These are phyloP conservation scores for Nymphaea colorata DNA, from an alignment of 164 flowering plant genomes.

Conservation along the genomic window DNA sequence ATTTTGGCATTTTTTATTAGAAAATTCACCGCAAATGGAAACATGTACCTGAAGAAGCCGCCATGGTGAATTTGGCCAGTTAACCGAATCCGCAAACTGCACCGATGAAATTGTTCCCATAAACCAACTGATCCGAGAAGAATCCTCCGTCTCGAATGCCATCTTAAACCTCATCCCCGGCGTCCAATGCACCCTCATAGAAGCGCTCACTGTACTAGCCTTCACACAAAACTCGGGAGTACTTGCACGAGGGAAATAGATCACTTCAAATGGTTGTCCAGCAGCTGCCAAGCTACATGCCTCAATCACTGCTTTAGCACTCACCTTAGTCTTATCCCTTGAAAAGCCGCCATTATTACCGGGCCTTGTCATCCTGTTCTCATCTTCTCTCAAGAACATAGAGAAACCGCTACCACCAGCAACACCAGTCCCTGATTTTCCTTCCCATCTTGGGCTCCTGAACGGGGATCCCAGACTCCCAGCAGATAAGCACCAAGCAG, in stretches of 20 bases:
- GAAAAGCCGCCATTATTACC: slow-evolving; percentile 5
- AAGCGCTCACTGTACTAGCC: slow-evolving; percentile 40
- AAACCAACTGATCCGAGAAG: slow-evolving; percentile 38
- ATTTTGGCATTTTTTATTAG: too few relatives aligned
- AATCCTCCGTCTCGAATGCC: slow-evolving; percentile 57
- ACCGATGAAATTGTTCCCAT: slow-evolving; percentile 39
- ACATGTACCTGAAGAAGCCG: slow-evolving; percentile 55
- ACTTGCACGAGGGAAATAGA: slow-evolving; percentile 46
- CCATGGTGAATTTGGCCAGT: slow-evolving; percentile 51
- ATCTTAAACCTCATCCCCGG: slow-evolving; percentile 53
- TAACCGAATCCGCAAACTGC: slow-evolving; percentile 16
- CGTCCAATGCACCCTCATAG: slow-evolving; percentile 32
- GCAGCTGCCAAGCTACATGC: slow-evolving; percentile 34
- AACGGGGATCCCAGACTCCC: neutral
- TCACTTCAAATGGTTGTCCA: slow-evolving; percentile 43
- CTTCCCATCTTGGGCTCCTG: neutral
- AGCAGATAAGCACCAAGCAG: slow-evolving; percentile 6
- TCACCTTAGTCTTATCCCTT: slow-evolving; percentile 21
- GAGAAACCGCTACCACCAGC: neutral
- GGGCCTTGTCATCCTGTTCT: neutral
- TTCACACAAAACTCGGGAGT: slow-evolving; percentile 49
- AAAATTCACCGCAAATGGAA: neutral
- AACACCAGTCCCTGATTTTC: neutral
- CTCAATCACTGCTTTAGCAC: slow-evolving; percentile 24
- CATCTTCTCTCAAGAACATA: slow-evolving; percentile 1